Conservation (phyloP, 225 moss, liverwort and hornwort genomes). For the Polytrichum formosum region DNA sequence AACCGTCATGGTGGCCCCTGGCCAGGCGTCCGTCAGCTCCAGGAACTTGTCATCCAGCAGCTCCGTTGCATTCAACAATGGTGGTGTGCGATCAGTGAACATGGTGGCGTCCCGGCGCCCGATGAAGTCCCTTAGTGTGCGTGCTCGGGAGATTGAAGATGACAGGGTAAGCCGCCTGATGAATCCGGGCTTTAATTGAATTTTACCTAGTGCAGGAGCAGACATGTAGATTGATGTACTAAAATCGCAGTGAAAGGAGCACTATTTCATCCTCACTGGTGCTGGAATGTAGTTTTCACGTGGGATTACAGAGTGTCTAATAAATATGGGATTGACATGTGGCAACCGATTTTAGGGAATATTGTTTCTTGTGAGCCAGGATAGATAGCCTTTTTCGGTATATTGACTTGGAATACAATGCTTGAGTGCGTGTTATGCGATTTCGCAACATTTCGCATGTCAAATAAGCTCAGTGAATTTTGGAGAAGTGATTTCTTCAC, state of each 20-base stretch:
- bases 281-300: too few relatives aligned
- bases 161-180: conserved; percentile 5
- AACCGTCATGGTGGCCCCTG: conserved; percentile 19
- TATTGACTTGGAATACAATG: neutral
- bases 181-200: too few relatives aligned
- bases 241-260: too few relatives aligned
- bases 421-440: neutral
- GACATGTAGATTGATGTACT: too few relatives aligned
- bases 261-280: too few relatives aligned
- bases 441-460: neutral
- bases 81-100: conserved; percentile 20
- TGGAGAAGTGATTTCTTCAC: neutral
- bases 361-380: too few relatives aligned
- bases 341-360: too few relatives aligned
- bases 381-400: neutral
- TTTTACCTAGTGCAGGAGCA: too few relatives aligned
- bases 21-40: conserved; percentile 15
- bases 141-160: conserved; percentile 10
- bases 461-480: too few relatives aligned
- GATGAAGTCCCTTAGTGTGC: conserved; percentile 16
- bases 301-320: too few relatives aligned
- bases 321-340: too few relatives aligned
- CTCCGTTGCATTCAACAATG: conserved; percentile 36
- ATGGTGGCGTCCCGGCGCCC: conserved; percentile 26
- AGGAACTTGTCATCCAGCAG: conserved; percentile 25